Percentiles rank a stretch among this genome's conserved stretches.
phyloP scores from a whole-genome alignment of 768 basidiomycete genomes.

The Auriculariales sp. region DNA sequence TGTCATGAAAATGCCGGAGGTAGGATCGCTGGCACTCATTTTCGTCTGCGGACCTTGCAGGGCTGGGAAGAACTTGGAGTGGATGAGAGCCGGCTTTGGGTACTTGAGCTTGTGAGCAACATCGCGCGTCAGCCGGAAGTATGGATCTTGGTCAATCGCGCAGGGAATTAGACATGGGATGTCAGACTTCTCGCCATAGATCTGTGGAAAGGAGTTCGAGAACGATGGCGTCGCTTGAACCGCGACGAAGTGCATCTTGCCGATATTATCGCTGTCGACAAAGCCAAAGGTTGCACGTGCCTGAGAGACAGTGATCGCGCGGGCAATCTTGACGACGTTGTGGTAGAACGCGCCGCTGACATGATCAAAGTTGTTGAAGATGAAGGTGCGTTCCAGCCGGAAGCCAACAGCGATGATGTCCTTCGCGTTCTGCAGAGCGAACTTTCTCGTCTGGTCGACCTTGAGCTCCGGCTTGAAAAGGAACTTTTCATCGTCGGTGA shows the following conservation, averaged over 20 bases:
- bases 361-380: constrained; percentile 85
- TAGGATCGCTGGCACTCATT: constrained; percentile 94
- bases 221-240: constrained; percentile 95
- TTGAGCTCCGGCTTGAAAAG: constrained; percentile 92
- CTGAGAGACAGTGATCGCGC: constrained; percentile 86
- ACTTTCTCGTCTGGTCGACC: constrained; percentile 71
- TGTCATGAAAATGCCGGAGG: constrained; percentile 91
- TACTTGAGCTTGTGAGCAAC: constrained; percentile 89
- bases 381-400: constrained; percentile 83
- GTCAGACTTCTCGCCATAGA: constrained; percentile 70
- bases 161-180: constrained; percentile 93
- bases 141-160: constrained; percentile 94
- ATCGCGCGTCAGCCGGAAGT: constrained; percentile 96
- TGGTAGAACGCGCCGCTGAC: constrained; percentile 89
- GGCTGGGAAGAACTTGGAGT: constrained; percentile 96
- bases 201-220: constrained; percentile 96
- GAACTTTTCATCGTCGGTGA: constrained; percentile 99
- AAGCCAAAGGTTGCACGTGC: constrained; percentile 95
- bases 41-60: constrained; percentile 96
- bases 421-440: constrained; percentile 73
- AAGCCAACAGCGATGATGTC: constrained; percentile 98
- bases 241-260: constrained; percentile 91
- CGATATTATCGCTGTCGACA: constrained; percentile 96
- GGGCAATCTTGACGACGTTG: constrained; percentile 85
- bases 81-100: constrained; percentile 83